Evolutionary conservation across 1,284 basidiomycete genomes (phyloP).

Genomic region (Microbotryum lychnidis-dioicae): DNA sequence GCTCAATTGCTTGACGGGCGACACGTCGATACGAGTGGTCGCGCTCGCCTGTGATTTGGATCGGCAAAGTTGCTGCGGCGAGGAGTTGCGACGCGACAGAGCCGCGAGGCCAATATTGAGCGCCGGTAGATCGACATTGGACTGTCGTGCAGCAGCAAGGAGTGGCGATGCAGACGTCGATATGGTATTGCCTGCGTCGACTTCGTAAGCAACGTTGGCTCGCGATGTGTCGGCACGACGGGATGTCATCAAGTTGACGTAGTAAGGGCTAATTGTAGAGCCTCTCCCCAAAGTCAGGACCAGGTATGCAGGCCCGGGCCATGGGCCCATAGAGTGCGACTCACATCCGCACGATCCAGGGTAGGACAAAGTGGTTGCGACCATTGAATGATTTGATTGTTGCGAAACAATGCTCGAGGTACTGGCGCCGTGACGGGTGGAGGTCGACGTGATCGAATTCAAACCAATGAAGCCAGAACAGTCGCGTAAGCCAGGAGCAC

Average conservation of each 20-base stretch:
- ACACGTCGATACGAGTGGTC: constrained; percentile 27
- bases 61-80: constrained; percentile 11
- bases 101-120: constrained; percentile 18
- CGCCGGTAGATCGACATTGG: constrained; percentile 14
- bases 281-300: neutral
- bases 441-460: constrained; percentile 68
- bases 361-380: constrained; percentile 60
- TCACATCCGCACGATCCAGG: constrained; percentile 59
- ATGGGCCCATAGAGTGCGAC: constrained; percentile 34
- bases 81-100: constrained; percentile 37
- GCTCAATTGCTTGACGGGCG: constrained; percentile 35
- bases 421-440: constrained; percentile 55
- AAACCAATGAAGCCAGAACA: constrained; percentile 76
- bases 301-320: too few relatives aligned
- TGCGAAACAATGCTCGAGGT: constrained; percentile 73
- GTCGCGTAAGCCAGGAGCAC: constrained; percentile 62
- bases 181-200: constrained; percentile 60
- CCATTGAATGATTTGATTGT: constrained; percentile 45
- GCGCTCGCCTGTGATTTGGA: constrained; percentile 17
- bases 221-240: constrained; percentile 48
- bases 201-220: constrained; percentile 58
- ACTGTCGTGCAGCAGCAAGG: constrained; percentile 35
- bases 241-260: constrained; percentile 42
- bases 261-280: constrained; percentile 50
- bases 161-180: constrained; percentile 43